Percentiles rank a stretch among this genome's conserved stretches.
Evolutionary conservation across 352 stramenopile genomes (phyloP).

Genomic region (Pythium utonaiense): DNA sequence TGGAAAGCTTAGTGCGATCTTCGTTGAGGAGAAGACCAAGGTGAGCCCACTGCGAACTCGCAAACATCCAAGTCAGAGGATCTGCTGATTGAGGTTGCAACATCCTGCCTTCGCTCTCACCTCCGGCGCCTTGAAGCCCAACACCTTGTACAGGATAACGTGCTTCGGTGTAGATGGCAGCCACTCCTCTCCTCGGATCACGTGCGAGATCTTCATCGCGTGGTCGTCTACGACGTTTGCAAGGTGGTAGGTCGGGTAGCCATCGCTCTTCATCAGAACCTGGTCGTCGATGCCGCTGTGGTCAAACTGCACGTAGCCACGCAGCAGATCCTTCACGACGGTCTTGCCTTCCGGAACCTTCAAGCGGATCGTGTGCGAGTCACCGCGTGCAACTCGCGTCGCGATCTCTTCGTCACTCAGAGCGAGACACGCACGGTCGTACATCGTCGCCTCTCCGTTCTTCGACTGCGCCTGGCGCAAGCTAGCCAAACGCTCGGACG

Average conservation of each 20-base stretch:
- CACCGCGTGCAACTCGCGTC: conserved; percentile 81
- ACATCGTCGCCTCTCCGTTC: conserved; percentile 93
- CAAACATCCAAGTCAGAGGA: too few relatives aligned
- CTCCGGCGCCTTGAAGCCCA: conserved; percentile 68
- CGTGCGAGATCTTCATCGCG: conserved; percentile 96
- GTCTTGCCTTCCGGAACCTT: conserved; percentile 92
- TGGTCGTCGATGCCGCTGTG: conserved; percentile 89
- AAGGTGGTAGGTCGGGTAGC: conserved; percentile 92
- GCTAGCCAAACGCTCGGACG: conserved; percentile 92
- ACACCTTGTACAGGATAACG: conserved; percentile 86
- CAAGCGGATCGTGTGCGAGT: conserved; percentile 92
- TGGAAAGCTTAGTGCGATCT: conserved; percentile 98
- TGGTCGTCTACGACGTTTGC: conserved; percentile 96
- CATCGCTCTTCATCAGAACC: conserved; percentile 92
- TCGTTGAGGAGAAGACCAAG: conserved; percentile 95
- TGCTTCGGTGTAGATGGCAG: conserved; percentile 90
- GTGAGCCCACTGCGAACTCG: conserved; percentile 70
- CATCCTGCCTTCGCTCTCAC: too few relatives aligned
- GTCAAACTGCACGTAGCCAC: conserved; percentile 91
- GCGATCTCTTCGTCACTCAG: conserved; percentile 88
- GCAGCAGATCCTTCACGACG: conserved; percentile 95
- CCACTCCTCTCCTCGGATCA: conserved; percentile 96
- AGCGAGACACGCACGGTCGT: conserved; percentile 96
- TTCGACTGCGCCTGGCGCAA: conserved; percentile 87
- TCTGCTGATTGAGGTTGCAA: too few relatives aligned